A percentile compares a stretch with the other conserved stretches of the same genome.
These are phyloP conservation scores for Ichthyophthirius multifiliis DNA, from an alignment of 169 alveolate species.

Conservation along the genomic window DNA sequence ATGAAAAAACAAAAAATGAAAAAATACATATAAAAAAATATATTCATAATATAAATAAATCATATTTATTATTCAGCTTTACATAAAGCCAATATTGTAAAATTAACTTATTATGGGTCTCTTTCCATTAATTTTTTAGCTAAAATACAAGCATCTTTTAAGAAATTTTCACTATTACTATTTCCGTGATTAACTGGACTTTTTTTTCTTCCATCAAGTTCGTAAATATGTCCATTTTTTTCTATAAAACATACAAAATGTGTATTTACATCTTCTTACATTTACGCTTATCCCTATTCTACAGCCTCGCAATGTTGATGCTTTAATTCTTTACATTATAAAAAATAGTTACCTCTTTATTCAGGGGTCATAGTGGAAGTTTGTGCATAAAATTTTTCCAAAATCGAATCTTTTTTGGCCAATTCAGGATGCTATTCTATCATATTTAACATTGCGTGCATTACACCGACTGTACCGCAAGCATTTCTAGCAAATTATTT, in stretches of 20 bases:
- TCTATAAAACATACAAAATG: constrained; percentile 70
- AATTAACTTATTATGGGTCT: constrained; percentile 61
- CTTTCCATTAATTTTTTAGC: constrained; percentile 55
- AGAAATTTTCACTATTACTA: constrained; percentile 22
- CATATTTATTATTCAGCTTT: constrained; percentile 8
- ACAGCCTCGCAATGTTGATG: constrained; percentile 58
- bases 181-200: constrained; percentile 60
- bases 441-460: constrained; percentile 64
- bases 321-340: constrained; percentile 34
- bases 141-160: constrained; percentile 28
- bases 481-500: constrained; percentile 76
- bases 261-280: constrained; percentile 33
- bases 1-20: too few species aligned
- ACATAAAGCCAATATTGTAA: constrained; percentile 59
- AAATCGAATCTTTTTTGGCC: neutral
- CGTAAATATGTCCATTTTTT: constrained; percentile 67
- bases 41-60: too few species aligned
- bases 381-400: constrained; percentile 7
- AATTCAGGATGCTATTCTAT: neutral
- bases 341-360: constrained; percentile 41
- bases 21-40: too few species aligned
- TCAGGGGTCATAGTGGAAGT: constrained; percentile 48
- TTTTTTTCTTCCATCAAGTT: constrained; percentile 70
- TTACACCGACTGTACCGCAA: constrained; percentile 79
- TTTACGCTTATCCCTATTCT: constrained; percentile 40